Conservation (phyloP, 352 stramenopile species). For the Globisporangium spinosum region DNA sequence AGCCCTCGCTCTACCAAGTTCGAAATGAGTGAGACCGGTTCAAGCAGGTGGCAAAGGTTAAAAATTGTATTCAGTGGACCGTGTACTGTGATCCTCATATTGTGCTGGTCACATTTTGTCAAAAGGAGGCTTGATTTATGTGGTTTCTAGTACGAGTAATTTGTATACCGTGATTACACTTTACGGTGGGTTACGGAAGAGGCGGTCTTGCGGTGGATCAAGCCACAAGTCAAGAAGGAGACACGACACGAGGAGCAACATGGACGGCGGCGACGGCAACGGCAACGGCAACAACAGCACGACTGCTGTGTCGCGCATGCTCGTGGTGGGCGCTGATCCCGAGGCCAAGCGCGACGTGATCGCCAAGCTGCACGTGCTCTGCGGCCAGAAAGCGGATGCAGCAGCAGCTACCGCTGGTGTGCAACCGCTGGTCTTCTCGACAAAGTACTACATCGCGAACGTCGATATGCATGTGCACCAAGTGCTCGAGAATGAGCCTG, state of each 20-base stretch:
- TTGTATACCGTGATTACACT: too few relatives aligned
- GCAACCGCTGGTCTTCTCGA: slow-evolving; percentile 39
- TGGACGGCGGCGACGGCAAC: neutral
- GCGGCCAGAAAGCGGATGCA: slow-evolving; percentile 16
- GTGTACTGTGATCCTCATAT: too few relatives aligned
- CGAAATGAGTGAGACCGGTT: too few relatives aligned
- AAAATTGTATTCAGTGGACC: too few relatives aligned
- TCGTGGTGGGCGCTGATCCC: slow-evolving; percentile 42
- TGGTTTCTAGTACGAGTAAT: too few relatives aligned
- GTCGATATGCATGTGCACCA: slow-evolving; percentile 53
- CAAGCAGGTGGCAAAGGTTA: too few relatives aligned
- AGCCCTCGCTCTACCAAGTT: too few relatives aligned
- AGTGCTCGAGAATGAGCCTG: slow-evolving; percentile 36
- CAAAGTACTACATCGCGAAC: slow-evolving; percentile 66
- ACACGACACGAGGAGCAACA: neutral
- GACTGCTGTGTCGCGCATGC: slow-evolving; percentile 19
- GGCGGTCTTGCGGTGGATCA: neutral
- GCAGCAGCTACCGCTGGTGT: slow-evolving; percentile 1
- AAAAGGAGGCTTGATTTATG: too few relatives aligned
- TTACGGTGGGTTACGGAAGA: neutral
- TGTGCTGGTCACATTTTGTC: too few relatives aligned
- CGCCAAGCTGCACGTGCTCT: slow-evolving; percentile 30
- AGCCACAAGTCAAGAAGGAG: neutral
- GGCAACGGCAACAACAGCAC: neutral
- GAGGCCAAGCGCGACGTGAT: slow-evolving; percentile 23